Evolutionary conservation across 1,284 basidiomycete species (phyloP), one percentile per base, ranked within the genome.

Genomic region (Thecaphora thlaspeos): DNA sequence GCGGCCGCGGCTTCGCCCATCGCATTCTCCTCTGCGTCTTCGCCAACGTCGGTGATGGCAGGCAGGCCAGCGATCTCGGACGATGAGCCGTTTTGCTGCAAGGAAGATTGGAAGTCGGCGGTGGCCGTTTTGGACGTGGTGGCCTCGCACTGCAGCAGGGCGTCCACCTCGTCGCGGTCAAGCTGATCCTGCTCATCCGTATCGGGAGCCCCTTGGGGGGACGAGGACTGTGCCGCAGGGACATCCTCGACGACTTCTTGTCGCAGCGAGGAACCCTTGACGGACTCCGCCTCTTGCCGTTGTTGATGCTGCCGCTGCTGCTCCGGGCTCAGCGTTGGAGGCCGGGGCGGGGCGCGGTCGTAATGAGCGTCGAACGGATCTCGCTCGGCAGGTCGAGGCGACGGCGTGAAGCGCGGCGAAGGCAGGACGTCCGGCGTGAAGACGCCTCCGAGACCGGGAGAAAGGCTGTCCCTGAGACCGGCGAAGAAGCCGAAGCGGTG

Each of bases 391-490:
- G 46, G 55, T 30, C 60, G 56, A n/a, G 53, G 54, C n/a, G 51
- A 43, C 24, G 67, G 60, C 37, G 63, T 57, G 41, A 67, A 67
- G 0, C 54, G 61, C 1, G 61, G 65, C 21, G 65, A 68, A 15
- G 65, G 65, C 18, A 64, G 46, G 23, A 56, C 48, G 22, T 68
- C 65, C 2, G 65, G 65, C 15, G 65, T 64, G 37, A 56, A 61
- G 21, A 65, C 51, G 4, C 26, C 26, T 28, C 49, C 46, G 17
- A 54, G 46, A 23, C 53, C 30, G n/a, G 62, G 62, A 17, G 58
- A 65, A 10, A 65, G 43, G 30, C 54, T 64, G 5, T 46, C 56
- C n/a, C 53, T 45, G 34, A 54, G 45, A 2, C 51, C 46, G 18
- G 42, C 46, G 28, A 47, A 44, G 24, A 61, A 41, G 1, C 52